Base-by-base conservation (phyloP, 2,329 filamentous ascomycete species). In the Ceratocystis ficicola region DNA sequence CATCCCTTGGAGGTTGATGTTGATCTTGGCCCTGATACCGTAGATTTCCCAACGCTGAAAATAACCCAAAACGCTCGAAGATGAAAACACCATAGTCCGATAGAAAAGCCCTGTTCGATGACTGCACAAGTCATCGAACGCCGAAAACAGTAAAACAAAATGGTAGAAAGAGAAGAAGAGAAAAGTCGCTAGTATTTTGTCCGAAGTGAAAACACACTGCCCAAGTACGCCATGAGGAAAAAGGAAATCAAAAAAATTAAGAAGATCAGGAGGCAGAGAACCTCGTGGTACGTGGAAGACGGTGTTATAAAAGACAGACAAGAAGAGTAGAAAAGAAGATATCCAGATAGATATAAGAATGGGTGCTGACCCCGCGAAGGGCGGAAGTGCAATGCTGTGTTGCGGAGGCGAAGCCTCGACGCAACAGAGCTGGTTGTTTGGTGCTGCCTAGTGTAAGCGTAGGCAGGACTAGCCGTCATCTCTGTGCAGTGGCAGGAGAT, bases 221-320 rank as follows among this genome's bases (percentile, higher is more conserved):
- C 61, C 41, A 48, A 63, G 61, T 63, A 48, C 41, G 61, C 41
- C 41, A 50, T 48, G 61, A 63, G 22, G 36, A 46, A 30, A 20
- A 48, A 48, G 7, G 61, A 63, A 62, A 62, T 15, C 5, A 62
- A 44, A 17, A 44, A 20, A 50, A 63, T 63, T 63, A 63, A 63
- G 28, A 48, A 44, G 61, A 22, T 48, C 10, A 3, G 44, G 48
- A n/a, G 61, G 48, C 7, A n/a, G 12, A 30, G 5, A 44, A 20
- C 52, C 52, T 32, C 44, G 41, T 30, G 20, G 48, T 46, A 46
- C 32, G 61, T 48, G 22, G 25, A 62, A 63, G 41, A 64, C 48
- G 46, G 46, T 55, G 46, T 55, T 20, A 22, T 59, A 65, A 65
- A 65, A 65, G 55, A 65, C 41, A 60, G 36, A 60, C 32, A 65